These are phyloP conservation scores for Termitomyces sp. DNA, from an alignment of 768 basidiomycete genomes.

Conservation along the genomic window DNA sequence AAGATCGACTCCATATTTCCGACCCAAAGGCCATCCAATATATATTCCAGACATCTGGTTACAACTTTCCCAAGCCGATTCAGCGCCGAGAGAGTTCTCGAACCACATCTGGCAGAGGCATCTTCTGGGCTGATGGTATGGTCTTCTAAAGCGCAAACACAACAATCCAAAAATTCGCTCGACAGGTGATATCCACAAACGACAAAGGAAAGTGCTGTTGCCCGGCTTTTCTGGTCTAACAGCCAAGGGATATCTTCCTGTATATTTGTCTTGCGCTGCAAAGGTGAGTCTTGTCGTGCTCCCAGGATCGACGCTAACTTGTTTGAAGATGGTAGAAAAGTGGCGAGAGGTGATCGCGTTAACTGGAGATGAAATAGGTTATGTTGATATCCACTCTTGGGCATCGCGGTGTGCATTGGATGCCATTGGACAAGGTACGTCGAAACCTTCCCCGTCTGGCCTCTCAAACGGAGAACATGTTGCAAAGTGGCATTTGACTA, in stretches of 20 bases:
- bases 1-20: constrained; percentile 39
- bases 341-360: constrained; percentile 35
- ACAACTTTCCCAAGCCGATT: constrained; percentile 37
- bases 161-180: not conserved
- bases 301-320: not conserved
- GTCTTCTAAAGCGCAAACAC: too few species aligned
- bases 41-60: constrained; percentile 39
- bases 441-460: too few species aligned
- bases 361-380: constrained; percentile 23
- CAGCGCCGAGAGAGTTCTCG: constrained; percentile 33
- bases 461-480: too few species aligned
- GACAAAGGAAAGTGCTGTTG: constrained; percentile 42
- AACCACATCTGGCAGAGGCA: constrained; percentile 29
- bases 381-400: constrained; percentile 35
- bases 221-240: constrained; percentile 43
- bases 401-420: constrained; percentile 46
- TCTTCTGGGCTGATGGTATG: constrained; percentile 36
- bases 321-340: constrained; percentile 30
- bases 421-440: constrained; percentile 44
- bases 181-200: constrained; percentile 37
- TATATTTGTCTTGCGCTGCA: constrained; percentile 35
- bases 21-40: constrained; percentile 48
- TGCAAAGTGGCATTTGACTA: constrained; percentile 54
- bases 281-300: constrained; percentile 16
- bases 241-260: constrained; percentile 33